Evolutionary conservation across 108 stramenopile species (phyloP), one percentile per base, ranked within the genome.

Genomic region (Fragilariopsis cylindrus): DNA sequence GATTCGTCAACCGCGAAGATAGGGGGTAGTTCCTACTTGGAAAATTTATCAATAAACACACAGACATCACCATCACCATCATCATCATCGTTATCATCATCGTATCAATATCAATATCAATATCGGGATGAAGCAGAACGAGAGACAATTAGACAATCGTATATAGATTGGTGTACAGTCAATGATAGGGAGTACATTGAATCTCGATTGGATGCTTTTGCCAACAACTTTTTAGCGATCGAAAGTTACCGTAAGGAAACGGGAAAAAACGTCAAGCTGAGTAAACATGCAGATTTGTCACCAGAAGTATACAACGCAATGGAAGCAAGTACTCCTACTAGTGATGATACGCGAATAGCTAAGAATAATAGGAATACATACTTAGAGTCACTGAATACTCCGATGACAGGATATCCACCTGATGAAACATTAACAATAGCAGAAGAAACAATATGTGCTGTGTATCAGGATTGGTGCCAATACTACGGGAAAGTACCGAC

Each of bases 391-490:
- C 12, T 65, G 43, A 53, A 53, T n/a, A 2, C 12, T 53, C 52
- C 52, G 12, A 53, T n/a, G 15, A 12, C 12, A 53, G 15, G 15
- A 53, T 15, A 15, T 53, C 2, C 52, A 53, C 41, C 58, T 4
- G 21, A 18, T 5, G 21, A 30, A 6, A 12, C 16, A 30, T 4
- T 11, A 0, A 4, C 12, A 5, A 65, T n/a, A 41, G 41, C 19
- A 4, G 65, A 65, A 41, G 39, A 65, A 4, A 73, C 87, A 8
- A 71, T 77, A 46, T 55, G 76, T 4, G 40, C 48, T 12, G 64
- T 63, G 15, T 77, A 77, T 46, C 21, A 12, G 41, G 50, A 71
- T 48, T 77, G 76, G 76, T 77, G 76, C 55, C 21, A 65, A 5
- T 66, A 54, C 45, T 77, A 71, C 45, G 70, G 69, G 15, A 77